phyloP scores from a whole-genome alignment of 805 yeast species.

The Pichia rugopelliculosa region DNA sequence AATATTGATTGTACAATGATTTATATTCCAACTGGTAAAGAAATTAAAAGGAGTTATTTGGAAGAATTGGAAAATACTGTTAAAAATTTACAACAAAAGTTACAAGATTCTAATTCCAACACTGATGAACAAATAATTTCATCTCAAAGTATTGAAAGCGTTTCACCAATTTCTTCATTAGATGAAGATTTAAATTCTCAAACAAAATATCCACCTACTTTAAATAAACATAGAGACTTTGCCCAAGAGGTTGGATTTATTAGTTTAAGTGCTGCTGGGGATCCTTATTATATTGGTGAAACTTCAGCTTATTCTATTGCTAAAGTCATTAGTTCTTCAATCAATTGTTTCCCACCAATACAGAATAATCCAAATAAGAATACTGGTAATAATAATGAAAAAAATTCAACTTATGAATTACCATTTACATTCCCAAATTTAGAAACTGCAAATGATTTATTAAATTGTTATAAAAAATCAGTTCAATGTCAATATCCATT shows the following conservation, averaged over 20 bases:
- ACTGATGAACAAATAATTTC: not conserved
- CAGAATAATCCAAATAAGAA: not conserved
- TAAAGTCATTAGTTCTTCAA: conserved; percentile 22
- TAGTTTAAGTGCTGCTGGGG: conserved; percentile 25
- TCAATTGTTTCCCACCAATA: conserved; percentile 12
- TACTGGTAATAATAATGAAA: not conserved
- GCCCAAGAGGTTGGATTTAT: conserved; percentile 27
- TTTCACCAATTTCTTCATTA: not conserved
- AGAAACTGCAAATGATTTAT: conserved; percentile 12
- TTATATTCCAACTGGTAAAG: conserved; percentile 41
- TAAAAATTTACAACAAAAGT: not conserved
- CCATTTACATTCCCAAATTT: conserved; percentile 20
- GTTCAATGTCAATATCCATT: conserved; percentile 33
- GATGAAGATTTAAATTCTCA: not conserved
- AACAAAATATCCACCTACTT: conserved; percentile 1
- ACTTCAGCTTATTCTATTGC: conserved; percentile 30
- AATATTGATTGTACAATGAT: conserved; percentile 39
- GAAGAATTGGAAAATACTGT: conserved; percentile 34
- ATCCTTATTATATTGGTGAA: conserved; percentile 25
- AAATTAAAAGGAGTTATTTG: conserved; percentile 40
- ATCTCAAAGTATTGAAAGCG: not conserved
- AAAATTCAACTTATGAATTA: conserved; percentile 1
- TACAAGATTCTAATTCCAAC: not conserved
- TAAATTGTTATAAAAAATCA: conserved; percentile 21
- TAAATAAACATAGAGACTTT: conserved; percentile 12